phyloP scores from a whole-genome alignment of 2,329 filamentous ascomycete genomes.

The Fusarium newnesense region DNA sequence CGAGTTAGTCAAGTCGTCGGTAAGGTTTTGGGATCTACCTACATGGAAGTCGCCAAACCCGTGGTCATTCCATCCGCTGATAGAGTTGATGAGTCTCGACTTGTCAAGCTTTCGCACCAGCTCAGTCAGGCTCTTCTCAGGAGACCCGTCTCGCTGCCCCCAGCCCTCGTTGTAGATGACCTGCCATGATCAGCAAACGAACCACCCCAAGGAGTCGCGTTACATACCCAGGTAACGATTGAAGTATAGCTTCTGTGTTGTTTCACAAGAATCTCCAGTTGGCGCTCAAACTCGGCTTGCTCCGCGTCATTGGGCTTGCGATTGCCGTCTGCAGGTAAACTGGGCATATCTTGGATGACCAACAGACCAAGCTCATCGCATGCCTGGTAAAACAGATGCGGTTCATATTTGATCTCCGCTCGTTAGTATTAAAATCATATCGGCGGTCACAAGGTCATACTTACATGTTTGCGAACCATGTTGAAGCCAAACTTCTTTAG shows the following conservation, averaged over 20 bases:
- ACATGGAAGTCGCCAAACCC: slow-evolving; percentile 69
- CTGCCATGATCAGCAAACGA: not conserved
- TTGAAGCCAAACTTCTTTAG: slow-evolving; percentile 76
- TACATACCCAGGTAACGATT: slow-evolving; percentile 21
- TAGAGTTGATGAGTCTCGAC: slow-evolving; percentile 70
- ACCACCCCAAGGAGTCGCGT: fast-evolving
- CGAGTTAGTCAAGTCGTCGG: not conserved
- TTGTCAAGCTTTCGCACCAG: slow-evolving; percentile 68
- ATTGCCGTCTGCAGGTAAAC: slow-evolving; percentile 52
- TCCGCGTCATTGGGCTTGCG: slow-evolving; percentile 56
- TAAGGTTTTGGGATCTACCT: fast-evolving
- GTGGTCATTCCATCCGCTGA: slow-evolving; percentile 74
- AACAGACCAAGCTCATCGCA: slow-evolving; percentile 74
- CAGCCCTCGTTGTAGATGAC: slow-evolving; percentile 34
- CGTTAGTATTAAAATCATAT: too few relatives aligned
- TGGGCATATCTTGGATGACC: slow-evolving; percentile 79
- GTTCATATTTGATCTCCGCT: slow-evolving; percentile 71
- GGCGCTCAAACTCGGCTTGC: slow-evolving; percentile 72
- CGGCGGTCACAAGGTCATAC: slow-evolving; percentile 24
- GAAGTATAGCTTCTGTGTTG: slow-evolving; percentile 51
- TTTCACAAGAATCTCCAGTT: slow-evolving; percentile 69
- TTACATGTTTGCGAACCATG: slow-evolving; percentile 75
- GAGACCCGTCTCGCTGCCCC: slow-evolving; percentile 22
- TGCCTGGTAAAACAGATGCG: slow-evolving; percentile 73
- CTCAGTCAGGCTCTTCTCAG: slow-evolving; percentile 65